Evolutionary conservation across 805 yeast species (phyloP), one percentile per base, ranked within the genome.

Genomic region (Metschnikowia picachoensis): DNA sequence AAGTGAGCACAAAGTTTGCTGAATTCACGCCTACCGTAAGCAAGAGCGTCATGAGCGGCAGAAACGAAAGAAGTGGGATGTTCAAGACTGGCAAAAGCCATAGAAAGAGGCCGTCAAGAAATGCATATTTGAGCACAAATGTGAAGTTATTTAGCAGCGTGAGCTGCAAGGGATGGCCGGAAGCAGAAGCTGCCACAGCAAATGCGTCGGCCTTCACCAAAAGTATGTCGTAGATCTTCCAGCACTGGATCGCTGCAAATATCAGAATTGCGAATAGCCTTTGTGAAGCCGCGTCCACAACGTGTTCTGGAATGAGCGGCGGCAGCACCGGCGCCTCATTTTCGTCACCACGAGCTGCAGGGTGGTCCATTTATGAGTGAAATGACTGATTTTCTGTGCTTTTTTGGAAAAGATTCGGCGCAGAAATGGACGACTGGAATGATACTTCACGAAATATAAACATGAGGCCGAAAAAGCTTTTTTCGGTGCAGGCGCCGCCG

Each of bases 231-330:
- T 85, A 87, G 1, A 87, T 46, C 60, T 94, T 92, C 79, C 86
- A 86, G n/a, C 87, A 79, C 64, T 91, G 97, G n/a, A 92, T 73
- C 30, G 86, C 71, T 2, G 78, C 69, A 60, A 89, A 87, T 10
- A 87, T 50, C 1, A 87, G 77, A n/a, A 83, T 62, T 3, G 82
- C 74, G 45, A 87, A 75, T 31, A 81, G 64, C 49, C 96, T 71
- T 63, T 92, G 99, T 12, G 87, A 79, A 2, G 87, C 87, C 6
- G 79, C 78, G 52, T 89, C 96, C 25, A 91, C 60, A 2, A 82
- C 69, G 7, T 74, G 67, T 13, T 80, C 73, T 0, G 96, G 87
- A 35, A 92, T 80, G 35, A 86, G 34, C 17, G 39, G 31, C 46
- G 15, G 66, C 42, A 49, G 47, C 15, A 35, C 25, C 16, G 31